A percentile compares a stretch with the other conserved stretches of the same genome.
Evolutionary conservation across 202 grass and related monocot genomes (phyloP).

Genomic region (Zoysia matrella): DNA sequence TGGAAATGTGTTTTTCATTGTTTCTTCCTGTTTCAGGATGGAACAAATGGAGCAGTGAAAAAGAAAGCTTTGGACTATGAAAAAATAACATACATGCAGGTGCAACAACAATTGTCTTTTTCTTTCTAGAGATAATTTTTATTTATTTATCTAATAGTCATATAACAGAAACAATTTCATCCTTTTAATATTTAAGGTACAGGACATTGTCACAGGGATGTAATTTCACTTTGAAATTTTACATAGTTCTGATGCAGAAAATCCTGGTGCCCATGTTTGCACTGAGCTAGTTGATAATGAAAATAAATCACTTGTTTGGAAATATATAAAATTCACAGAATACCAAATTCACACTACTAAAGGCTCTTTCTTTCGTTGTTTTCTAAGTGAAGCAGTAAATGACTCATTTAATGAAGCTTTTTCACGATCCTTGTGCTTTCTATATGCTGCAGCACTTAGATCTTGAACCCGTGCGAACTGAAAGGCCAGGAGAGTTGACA

Average conservation of each 20-base stretch:
- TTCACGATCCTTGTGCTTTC: conserved; percentile 17
- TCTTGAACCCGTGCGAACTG: conserved; percentile 49
- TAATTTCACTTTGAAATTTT: conserved; percentile 4
- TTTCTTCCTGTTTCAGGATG: conserved; percentile 51
- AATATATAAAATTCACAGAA: conserved; percentile 1
- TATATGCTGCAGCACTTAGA: conserved; percentile 78
- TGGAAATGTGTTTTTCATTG: conserved; percentile 38
- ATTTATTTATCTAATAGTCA: conserved; percentile 14
- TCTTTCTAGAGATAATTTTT: neutral
- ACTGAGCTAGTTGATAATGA: neutral
- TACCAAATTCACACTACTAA: conserved; percentile 5
- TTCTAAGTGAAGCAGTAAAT: conserved; percentile 16
- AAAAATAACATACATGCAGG: too few species aligned
- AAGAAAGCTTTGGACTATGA: too few species aligned
- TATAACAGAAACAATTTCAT: conserved; percentile 14
- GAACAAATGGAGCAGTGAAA: too few species aligned
- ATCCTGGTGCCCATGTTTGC: neutral
- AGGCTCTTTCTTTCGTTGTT: neutral
- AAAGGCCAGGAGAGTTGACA: too few species aligned
- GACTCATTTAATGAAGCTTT: conserved; percentile 17
- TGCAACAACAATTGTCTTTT: conserved; percentile 28
- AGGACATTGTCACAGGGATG: neutral
- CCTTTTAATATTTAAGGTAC: conserved; percentile 35
- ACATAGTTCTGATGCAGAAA: conserved; percentile 16
- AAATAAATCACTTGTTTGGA: conserved; percentile 14